These are phyloP conservation scores for Hysterium pulicare DNA, from an alignment of 2,329 filamentous ascomycete genomes.

Conservation along the genomic window DNA sequence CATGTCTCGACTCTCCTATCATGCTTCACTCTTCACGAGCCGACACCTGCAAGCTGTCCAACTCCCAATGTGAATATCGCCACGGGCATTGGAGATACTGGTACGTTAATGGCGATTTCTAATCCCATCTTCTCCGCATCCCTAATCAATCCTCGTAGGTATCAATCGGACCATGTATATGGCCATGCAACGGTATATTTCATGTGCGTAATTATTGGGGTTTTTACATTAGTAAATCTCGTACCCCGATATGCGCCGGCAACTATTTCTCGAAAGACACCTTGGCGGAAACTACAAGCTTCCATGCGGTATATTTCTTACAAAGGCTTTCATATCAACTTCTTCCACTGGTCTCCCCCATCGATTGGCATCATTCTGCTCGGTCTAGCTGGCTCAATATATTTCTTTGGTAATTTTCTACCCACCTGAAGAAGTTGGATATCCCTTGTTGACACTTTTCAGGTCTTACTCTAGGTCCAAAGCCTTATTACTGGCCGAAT, in stretches of 20 bases:
- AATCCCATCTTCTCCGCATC: background rate
- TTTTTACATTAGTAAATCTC: constrained; percentile 3
- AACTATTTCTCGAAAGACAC: background rate
- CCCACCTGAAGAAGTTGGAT: background rate
- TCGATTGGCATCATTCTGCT: constrained; percentile 23
- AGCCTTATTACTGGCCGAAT: constrained; percentile 12
- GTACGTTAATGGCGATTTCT: constrained; percentile 2
- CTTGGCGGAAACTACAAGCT: constrained; percentile 15
- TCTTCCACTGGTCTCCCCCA: constrained; percentile 25
- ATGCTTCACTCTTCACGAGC: constrained; percentile 8
- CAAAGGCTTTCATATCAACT: constrained; percentile 20
- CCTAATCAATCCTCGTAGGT: constrained; percentile 2
- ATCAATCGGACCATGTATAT: constrained; percentile 10
- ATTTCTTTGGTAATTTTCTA: constrained; percentile 22
- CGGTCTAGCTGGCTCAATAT: constrained; percentile 19
- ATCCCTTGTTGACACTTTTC: too few relatives aligned
- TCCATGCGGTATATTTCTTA: constrained; percentile 25
- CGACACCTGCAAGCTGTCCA: constrained; percentile 4
- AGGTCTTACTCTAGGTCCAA: constrained; percentile 6
- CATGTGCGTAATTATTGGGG: constrained; percentile 5
- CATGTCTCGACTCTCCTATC: constrained; percentile 6
- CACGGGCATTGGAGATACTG: constrained; percentile 8
- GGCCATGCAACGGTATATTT: constrained; percentile 8
- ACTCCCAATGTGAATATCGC: constrained; percentile 5
- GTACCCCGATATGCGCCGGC: background rate